These are phyloP conservation scores for Vararia minispora DNA, from an alignment of 768 basidiomycete genomes.

Conservation along the genomic window DNA sequence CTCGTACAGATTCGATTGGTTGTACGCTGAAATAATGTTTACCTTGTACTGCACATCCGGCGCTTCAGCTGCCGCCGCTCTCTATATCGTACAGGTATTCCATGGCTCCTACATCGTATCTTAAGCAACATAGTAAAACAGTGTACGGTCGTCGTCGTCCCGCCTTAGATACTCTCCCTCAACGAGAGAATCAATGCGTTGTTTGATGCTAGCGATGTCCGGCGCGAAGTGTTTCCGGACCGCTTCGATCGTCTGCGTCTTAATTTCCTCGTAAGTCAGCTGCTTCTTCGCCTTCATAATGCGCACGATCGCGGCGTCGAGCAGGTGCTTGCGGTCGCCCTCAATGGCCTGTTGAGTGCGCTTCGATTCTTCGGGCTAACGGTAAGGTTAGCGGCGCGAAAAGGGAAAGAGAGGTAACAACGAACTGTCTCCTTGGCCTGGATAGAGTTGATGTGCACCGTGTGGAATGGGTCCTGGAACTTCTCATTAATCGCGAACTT, in stretches of 20 bases:
- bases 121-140: slow-evolving; percentile 74
- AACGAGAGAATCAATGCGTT: slow-evolving; percentile 68
- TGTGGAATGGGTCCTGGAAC: slow-evolving; percentile 68
- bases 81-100: background rate
- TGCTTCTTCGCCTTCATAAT: slow-evolving; percentile 93
- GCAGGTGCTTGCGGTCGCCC: slow-evolving; percentile 70
- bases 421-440: slow-evolving; percentile 87
- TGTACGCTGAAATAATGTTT: too few species aligned
- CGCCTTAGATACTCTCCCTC: slow-evolving; percentile 82
- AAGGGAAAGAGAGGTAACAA: slow-evolving; percentile 6
- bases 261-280: slow-evolving; percentile 66
- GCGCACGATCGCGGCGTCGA: slow-evolving; percentile 94
- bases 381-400: background rate
- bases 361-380: slow-evolving; percentile 74
- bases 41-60: too few species aligned
- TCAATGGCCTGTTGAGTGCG: slow-evolving; percentile 79
- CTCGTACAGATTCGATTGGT: too few species aligned
- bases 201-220: slow-evolving; percentile 76
- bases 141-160: slow-evolving; percentile 57
- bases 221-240: slow-evolving; percentile 85
- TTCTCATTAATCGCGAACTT: slow-evolving; percentile 72
- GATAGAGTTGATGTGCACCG: slow-evolving; percentile 91
- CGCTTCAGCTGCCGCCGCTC: too few species aligned
- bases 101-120: background rate
- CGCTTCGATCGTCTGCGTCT: slow-evolving; percentile 74